phyloP scores from a whole-genome alignment of 164 flowering plant species.

The Magnolia changhungtana region DNA sequence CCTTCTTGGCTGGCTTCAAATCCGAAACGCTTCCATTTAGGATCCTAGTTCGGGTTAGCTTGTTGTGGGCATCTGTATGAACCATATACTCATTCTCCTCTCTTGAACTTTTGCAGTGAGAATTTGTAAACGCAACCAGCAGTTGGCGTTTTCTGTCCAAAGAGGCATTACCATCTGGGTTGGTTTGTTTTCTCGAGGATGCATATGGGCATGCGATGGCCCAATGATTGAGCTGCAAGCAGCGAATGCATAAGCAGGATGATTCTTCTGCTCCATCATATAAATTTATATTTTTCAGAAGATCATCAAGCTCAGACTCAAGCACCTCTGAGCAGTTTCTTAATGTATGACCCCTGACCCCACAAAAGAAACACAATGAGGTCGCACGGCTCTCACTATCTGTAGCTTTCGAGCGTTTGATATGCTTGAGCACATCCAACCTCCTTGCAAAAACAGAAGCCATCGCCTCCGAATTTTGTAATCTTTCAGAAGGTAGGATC shows the following conservation, averaged over 20 bases:
- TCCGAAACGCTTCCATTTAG: constrained; percentile 8
- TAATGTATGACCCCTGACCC: constrained; percentile 56
- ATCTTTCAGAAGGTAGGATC: constrained; percentile 26
- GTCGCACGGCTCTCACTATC: constrained; percentile 12
- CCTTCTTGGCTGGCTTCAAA: constrained; percentile 11
- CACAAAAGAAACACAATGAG: constrained; percentile 64
- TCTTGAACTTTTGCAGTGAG: constrained; percentile 10
- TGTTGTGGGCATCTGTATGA: constrained; percentile 8
- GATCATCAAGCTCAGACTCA: constrained; percentile 48
- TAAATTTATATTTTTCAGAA: constrained; percentile 33
- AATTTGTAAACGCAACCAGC: constrained; percentile 8
- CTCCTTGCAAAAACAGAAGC: constrained; percentile 72
- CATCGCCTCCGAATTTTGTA: constrained; percentile 50
- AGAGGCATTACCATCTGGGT: constrained; percentile 13
- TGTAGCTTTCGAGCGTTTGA: constrained; percentile 30
- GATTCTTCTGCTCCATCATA: constrained; percentile 31
- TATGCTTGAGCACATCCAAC: constrained; percentile 62
- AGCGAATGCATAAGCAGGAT: constrained; percentile 55
- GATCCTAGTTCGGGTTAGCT: constrained; percentile 5
- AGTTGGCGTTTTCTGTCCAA: constrained; percentile 10
- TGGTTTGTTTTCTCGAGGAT: constrained; percentile 20
- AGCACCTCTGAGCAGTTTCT: constrained; percentile 47
- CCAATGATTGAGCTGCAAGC: constrained; percentile 74
- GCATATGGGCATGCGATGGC: constrained; percentile 59
- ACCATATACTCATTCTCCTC: constrained; percentile 3